Evolutionary conservation across 1,284 basidiomycete genomes (phyloP), one percentile per base, ranked within the genome.

Genomic region (Exsudoporus floridanus): DNA sequence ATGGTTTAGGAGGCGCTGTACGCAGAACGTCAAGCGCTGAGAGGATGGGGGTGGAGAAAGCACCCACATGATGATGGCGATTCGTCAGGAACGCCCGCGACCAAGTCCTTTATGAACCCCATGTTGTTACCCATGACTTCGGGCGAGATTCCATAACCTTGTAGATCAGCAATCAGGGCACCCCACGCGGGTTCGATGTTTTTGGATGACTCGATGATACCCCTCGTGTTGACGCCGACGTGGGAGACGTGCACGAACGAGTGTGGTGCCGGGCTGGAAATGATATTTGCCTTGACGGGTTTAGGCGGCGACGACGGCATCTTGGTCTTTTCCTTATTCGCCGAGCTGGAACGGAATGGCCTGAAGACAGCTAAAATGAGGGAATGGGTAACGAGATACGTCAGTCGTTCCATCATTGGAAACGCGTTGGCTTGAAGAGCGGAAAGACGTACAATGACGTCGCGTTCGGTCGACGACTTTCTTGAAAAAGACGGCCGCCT

Each of bases 211-310:
- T 92, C 91, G 46, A 91, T 83, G 46, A 69, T 67, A 4, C 83
- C 83, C 46, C 85, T 79, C 28, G 77, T 73, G 60, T 86, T 83
- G 61, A 90, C 82, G 10, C 93, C 92, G 72, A 96, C 88, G 70
- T 96, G 94, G 7, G 88, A 84, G 42, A 94, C 81, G 65, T 95
- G 94, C 61, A 86, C 81, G 75, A 95, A 96, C n/a, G 87, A 84
- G 46, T 83, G 79, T 3, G 81, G 79, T 1, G 80, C 76, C 1
- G 94, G 92, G 2, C 80, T 75, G 8, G 90, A 90, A 58, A 95
- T 92, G 73, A 86, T 77, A 16, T 81, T 79, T 49, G 77, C 63
- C 40, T 75, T 72, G 54, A 80, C 42, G 75, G 83, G 70, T 77
- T 60, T 66, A 43, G 46, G 19, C 3, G 23, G 52, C 21, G 41